These are phyloP conservation scores for Calonectria naviculata DNA, from an alignment of 2,329 filamentous ascomycete genomes.

Conservation along the genomic window DNA sequence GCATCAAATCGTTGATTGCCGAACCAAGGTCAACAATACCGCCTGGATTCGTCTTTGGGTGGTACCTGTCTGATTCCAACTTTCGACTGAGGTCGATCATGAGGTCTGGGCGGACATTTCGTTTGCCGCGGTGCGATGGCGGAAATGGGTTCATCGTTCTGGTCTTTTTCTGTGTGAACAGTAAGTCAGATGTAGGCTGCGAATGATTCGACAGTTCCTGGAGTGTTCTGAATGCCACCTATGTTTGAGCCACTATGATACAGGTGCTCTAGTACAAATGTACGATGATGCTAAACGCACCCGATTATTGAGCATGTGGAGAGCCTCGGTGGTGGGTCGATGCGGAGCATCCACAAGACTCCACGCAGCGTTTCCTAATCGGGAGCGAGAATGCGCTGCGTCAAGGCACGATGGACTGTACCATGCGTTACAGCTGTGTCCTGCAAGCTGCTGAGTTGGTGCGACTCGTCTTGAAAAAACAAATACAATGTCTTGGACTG, in stretches of 20 bases:
- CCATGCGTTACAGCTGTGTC: background rate
- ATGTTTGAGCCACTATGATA: too few species aligned
- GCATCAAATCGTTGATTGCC: background rate
- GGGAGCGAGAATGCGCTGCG: background rate
- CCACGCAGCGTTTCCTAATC: background rate
- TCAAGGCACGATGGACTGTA: background rate
- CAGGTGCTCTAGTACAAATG: too few species aligned
- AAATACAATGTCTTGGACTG: background rate
- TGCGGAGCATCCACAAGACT: background rate
- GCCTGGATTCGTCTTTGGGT: background rate
- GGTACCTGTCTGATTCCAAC: background rate
- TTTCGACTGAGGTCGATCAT: background rate
- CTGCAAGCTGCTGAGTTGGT: background rate
- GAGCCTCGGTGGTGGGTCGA: background rate
- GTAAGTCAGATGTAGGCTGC: background rate
- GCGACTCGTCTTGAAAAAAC: background rate
- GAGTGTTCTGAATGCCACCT: too few species aligned
- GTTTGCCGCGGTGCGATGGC: background rate
- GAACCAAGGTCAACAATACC: background rate
- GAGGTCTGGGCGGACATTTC: background rate
- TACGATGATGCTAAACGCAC: background rate
- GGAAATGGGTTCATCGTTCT: background rate
- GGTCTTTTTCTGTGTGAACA: background rate
- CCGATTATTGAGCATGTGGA: too few species aligned
- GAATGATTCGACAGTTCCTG: background rate